A percentile compares a stretch with the other conserved stretches of the same genome.
phyloP scores from a whole-genome alignment of 2,329 filamentous ascomycete genomes.

The Neopestalotiopsis rosae region DNA sequence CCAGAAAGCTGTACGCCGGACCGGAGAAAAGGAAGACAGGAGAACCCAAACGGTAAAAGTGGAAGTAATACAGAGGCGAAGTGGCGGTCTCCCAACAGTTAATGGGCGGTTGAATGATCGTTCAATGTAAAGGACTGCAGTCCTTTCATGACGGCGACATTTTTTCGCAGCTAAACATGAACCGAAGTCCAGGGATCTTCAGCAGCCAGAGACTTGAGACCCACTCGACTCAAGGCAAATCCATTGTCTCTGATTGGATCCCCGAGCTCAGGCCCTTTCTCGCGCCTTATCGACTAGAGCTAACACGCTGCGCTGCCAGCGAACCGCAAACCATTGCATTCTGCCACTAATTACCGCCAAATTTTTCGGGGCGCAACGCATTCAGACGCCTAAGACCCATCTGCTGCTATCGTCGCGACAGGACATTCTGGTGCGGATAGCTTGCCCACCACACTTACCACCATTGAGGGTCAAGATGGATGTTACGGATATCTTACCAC shows the following conservation, averaged over 20 bases:
- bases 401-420: not conserved
- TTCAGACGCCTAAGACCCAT: not conserved
- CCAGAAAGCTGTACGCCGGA: not conserved
- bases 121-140: conserved; percentile 17
- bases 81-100: not conserved
- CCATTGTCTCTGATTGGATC: conserved; percentile 3
- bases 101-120: not conserved
- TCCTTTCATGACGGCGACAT: conserved; percentile 30
- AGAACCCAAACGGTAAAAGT: conserved; percentile 2
- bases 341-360: conserved; percentile 34
- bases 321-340: conserved; percentile 19
- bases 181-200: conserved; percentile 12
- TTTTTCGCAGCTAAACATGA: conserved; percentile 26
- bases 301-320: not conserved
- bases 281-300: not conserved
- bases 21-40: not conserved
- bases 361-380: conserved; percentile 21
- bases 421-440: not conserved
- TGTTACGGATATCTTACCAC: conserved; percentile 63
- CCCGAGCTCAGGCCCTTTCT: not conserved
- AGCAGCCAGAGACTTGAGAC: conserved; percentile 2
- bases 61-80: conserved; percentile 6
- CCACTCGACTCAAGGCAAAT: conserved; percentile 7
- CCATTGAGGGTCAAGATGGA: conserved; percentile 43
- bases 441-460: not conserved